phyloP scores from a whole-genome alignment of 2,329 filamentous ascomycete species.

The Aspergillus awamori region DNA sequence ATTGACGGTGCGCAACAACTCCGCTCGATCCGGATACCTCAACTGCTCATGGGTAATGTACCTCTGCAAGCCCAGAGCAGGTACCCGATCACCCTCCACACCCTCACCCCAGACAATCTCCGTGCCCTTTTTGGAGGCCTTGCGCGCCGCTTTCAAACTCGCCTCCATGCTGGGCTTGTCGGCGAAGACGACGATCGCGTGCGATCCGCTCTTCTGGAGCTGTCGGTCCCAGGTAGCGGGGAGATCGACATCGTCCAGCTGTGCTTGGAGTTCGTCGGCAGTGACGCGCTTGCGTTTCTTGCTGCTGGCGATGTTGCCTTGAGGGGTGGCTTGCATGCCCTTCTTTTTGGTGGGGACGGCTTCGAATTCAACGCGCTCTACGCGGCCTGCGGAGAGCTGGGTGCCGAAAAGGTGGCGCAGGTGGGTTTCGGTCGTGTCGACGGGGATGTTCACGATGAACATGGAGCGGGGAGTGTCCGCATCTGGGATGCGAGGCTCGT shows the following conservation, averaged over 20 bases:
- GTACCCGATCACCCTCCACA: conserved; percentile 55
- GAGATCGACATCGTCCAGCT: conserved; percentile 64
- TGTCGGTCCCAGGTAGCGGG: conserved; percentile 74
- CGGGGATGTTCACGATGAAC: conserved; percentile 87
- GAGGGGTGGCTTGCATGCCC: conserved; percentile 18
- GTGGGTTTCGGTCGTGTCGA: conserved; percentile 77
- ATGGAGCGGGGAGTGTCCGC: conserved; percentile 75
- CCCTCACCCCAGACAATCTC: conserved; percentile 69
- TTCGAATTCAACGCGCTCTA: conserved; percentile 79
- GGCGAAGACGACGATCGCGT: conserved; percentile 79
- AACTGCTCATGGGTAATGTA: conserved; percentile 70
- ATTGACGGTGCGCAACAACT: conserved; percentile 75
- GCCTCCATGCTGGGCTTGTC: conserved; percentile 77
- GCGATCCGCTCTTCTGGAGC: conserved; percentile 72
- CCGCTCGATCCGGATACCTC: conserved; percentile 67
- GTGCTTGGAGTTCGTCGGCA: conserved; percentile 53
- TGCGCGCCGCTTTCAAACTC: conserved; percentile 74
- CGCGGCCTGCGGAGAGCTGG: conserved; percentile 74
- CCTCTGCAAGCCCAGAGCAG: conserved; percentile 56
- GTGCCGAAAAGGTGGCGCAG: conserved; percentile 74
- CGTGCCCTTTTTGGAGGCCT: conserved; percentile 52
- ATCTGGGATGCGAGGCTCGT: conserved; percentile 76
- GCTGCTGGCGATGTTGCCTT: conserved; percentile 32
- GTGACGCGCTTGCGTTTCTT: conserved; percentile 61
- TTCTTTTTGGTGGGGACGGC: conserved; percentile 46